Evolutionary conservation across 805 yeast genomes (phyloP).

Genomic region (Jamesozyma spencerorum): DNA sequence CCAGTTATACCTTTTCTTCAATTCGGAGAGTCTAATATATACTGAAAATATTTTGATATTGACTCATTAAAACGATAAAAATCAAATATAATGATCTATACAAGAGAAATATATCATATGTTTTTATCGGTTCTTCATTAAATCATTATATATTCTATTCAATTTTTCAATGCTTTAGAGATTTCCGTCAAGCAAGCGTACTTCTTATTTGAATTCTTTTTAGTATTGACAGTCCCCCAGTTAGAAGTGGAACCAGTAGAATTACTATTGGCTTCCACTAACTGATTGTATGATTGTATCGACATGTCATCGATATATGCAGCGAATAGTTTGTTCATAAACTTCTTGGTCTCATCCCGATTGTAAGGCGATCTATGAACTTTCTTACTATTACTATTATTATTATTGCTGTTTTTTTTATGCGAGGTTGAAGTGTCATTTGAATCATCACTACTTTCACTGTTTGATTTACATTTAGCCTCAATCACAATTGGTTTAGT

Average conservation of each 20-base stretch:
- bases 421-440: constrained; percentile 1
- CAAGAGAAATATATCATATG: too few species aligned
- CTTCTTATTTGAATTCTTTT: constrained; percentile 24
- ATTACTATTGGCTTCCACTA: constrained; percentile 1
- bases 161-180: constrained; percentile 18
- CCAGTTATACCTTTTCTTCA: too few species aligned
- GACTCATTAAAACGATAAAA: too few species aligned
- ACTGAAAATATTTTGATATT: too few species aligned
- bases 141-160: neutral
- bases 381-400: constrained; percentile 1
- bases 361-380: constrained; percentile 16
- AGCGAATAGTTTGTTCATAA: constrained; percentile 14
- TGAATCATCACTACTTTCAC: neutral
- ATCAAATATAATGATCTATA: too few species aligned
- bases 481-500: neutral
- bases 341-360: constrained; percentile 19
- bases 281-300: constrained; percentile 8
- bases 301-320: constrained; percentile 5
- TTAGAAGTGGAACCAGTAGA: constrained; percentile 13
- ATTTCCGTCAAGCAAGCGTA: constrained; percentile 23
- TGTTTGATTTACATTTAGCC: neutral
- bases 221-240: constrained; percentile 26
- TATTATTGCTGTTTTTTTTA: neutral
- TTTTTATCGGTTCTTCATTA: neutral
- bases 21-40: too few species aligned